Evolutionary conservation across 345 rosid genomes (phyloP), one percentile per base, ranked within the genome.

Genomic region (Bruguiera gymnorhiza): DNA sequence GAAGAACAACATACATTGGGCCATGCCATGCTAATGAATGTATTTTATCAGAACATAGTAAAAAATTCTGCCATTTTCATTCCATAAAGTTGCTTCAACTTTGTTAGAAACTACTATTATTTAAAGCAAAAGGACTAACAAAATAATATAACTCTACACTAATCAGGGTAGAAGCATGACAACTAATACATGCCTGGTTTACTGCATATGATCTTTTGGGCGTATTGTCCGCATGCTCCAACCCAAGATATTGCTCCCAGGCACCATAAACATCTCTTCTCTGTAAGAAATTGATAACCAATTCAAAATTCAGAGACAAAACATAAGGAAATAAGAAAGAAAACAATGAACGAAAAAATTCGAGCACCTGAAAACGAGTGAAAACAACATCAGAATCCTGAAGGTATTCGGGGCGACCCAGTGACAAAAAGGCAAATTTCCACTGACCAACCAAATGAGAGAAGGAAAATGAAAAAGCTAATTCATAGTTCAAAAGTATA

Each of bases 191-290:
- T 31, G 88, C 99, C 94, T 92, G 98, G 79, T 86, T 88, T 69
- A 89, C 86, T 1, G 89, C 73, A 76, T 87, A 81, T 46, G 96
- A 82, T 72, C 94, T 84, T 76, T 86, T 90, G 57, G 97, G 98
- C 51, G 83, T 65, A 65, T 81, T 95, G 79, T 90, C 98, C 36
- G 90, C 55, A 66, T 95, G 99, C 81, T 95, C 99, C 82, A 95
- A 80, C 50, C 99, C 98, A 8, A 95, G 98, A 66, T 95, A 92
- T 79, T 92, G 96, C 87, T 92, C 97, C 94, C 92, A 92, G 62
- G 96, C 94, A 65, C 99, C 96, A 69, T 95, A 87, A 18, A 92
- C 94, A 67, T 89, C 97, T 75, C 91, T 85, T 77, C 90, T 86
- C 98, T 95, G 83, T 27, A 15, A 66, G 11, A 50, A 21, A 65